phyloP scores from a whole-genome alignment of 192 early-diverging fungal species.

The Coemansia sp. region DNA sequence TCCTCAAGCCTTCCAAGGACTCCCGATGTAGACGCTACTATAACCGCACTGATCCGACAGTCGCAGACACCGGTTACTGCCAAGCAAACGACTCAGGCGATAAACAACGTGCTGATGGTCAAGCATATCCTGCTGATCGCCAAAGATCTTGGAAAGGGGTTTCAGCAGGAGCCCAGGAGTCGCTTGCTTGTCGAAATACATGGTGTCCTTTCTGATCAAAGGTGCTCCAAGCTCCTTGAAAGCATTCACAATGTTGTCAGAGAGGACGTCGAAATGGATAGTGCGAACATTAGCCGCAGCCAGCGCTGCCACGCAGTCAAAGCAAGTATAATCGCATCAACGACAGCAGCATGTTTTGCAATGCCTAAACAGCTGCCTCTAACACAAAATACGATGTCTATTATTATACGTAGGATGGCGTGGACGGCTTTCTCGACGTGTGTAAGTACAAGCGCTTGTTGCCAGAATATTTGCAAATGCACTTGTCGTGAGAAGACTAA shows the following conservation, averaged over 20 bases:
- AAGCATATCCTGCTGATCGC: conserved; percentile 67
- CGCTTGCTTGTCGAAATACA: conserved; percentile 53
- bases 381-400: background rate
- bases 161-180: conserved; percentile 31
- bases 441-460: conserved; percentile 44
- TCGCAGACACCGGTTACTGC: conserved; percentile 49
- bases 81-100: conserved; percentile 61
- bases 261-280: conserved; percentile 68
- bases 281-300: conserved; percentile 73
- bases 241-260: conserved; percentile 67
- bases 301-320: conserved; percentile 88
- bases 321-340: conserved; percentile 18
- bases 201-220: conserved; percentile 47
- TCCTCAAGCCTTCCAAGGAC: conserved; percentile 48
- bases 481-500: background rate
- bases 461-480: background rate
- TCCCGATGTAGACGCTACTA: conserved; percentile 59
- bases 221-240: conserved; percentile 38
- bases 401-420: conserved; percentile 56
- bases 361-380: background rate
- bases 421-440: conserved; percentile 84
- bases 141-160: conserved; percentile 30
- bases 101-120: conserved; percentile 67
- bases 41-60: conserved; percentile 55
- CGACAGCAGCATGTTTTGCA: background rate